These are phyloP conservation scores for Melastoma candidum DNA, from an alignment of 441 rosid genomes.

Conservation along the genomic window DNA sequence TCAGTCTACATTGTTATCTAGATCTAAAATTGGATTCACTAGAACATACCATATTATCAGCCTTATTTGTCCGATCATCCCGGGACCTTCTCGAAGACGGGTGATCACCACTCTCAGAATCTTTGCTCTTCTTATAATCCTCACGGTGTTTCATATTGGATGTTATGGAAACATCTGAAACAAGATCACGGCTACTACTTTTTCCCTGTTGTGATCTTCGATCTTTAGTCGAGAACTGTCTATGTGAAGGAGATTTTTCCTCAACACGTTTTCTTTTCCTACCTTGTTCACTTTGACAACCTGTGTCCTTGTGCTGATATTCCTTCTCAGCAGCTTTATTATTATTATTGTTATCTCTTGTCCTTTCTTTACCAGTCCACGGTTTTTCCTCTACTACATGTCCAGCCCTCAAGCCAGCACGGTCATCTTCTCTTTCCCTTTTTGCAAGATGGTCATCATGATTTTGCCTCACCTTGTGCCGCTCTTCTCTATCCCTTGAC, in stretches of 20 bases:
- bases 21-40: constrained; percentile 20
- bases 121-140: constrained; percentile 51
- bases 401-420: constrained; percentile 43
- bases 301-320: constrained; percentile 46
- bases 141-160: constrained; percentile 49
- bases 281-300: constrained; percentile 51
- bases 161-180: constrained; percentile 29
- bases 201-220: constrained; percentile 70
- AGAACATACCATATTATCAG: constrained; percentile 64
- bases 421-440: constrained; percentile 67
- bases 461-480: constrained; percentile 41
- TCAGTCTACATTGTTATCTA: constrained; percentile 8
- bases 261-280: constrained; percentile 65
- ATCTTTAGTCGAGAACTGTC: constrained; percentile 41
- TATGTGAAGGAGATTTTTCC: constrained; percentile 51
- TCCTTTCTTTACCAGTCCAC: constrained; percentile 42
- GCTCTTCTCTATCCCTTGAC: constrained; percentile 65
- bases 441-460: constrained; percentile 52
- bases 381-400: constrained; percentile 68
- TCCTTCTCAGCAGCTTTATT: constrained; percentile 62
- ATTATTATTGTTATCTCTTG: constrained; percentile 60
- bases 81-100: constrained; percentile 50
- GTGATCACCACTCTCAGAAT: constrained; percentile 52
- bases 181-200: constrained; percentile 44
- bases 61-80: constrained; percentile 57